Conservation (phyloP, 2,329 filamentous ascomycete genomes). For the Colletotrichum sublineola region DNA sequence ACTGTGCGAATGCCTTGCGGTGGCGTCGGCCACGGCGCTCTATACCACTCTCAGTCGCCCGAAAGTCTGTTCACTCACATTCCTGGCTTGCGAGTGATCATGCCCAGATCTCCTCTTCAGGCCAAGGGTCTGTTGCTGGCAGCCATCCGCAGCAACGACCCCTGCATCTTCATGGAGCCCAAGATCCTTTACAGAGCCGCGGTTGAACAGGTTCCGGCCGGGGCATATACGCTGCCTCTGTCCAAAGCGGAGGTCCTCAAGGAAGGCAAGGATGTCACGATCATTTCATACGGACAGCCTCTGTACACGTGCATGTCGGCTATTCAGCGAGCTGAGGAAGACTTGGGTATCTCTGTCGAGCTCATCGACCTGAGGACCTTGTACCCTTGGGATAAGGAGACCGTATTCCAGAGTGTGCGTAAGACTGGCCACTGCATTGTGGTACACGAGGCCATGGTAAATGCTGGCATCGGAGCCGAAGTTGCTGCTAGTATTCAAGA, state of each 20-base stretch:
- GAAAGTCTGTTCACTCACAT: constrained; percentile 91
- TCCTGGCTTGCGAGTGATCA: constrained; percentile 85
- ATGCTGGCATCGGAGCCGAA: constrained; percentile 89
- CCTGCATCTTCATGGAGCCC: constrained; percentile 93
- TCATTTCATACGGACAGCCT: constrained; percentile 91
- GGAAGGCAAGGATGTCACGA: constrained; percentile 82
- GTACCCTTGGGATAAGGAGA: constrained; percentile 91
- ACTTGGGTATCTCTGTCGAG: constrained; percentile 82
- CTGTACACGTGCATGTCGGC: constrained; percentile 86
- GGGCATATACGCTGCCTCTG: constrained; percentile 84
- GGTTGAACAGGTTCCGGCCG: constrained; percentile 89
- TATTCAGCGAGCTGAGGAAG: constrained; percentile 80
- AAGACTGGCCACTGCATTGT: constrained; percentile 90
- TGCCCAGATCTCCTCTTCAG: constrained; percentile 87
- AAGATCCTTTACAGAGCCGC: constrained; percentile 93
- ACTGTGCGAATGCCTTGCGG: constrained; percentile 93
- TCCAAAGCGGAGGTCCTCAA: constrained; percentile 89
- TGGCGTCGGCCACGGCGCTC: constrained; percentile 87
- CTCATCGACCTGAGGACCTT: constrained; percentile 89
- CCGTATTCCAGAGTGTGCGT: constrained; percentile 83
- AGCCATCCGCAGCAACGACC: constrained; percentile 84
- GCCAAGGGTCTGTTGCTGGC: constrained; percentile 88
- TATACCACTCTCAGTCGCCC: constrained; percentile 91
- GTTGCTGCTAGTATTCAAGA: constrained; percentile 91
- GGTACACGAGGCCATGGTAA: constrained; percentile 93